phyloP scores from a whole-genome alignment of 176 grass and related monocot species.

The Carex scoparia region DNA sequence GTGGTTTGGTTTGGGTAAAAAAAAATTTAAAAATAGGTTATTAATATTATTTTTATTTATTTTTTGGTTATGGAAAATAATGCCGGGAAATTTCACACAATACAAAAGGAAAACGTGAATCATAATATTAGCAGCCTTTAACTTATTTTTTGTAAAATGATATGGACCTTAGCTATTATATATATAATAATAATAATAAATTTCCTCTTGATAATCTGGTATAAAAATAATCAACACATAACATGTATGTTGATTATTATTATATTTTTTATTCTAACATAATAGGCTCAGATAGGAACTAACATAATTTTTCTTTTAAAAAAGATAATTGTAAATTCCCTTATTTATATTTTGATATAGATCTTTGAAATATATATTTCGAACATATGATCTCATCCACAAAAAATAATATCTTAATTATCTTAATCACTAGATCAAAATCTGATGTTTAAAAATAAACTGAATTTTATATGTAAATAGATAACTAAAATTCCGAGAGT shows the following conservation, averaged over 20 bases:
- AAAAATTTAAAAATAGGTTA: too few species aligned
- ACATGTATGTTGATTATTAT: not conserved
- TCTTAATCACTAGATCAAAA: too few species aligned
- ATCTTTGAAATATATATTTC: too few species aligned
- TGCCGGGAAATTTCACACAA: not conserved
- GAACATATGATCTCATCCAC: too few species aligned
- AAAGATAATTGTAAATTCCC: too few species aligned
- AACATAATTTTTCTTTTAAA: not conserved
- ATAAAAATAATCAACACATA: slow-evolving; percentile 6
- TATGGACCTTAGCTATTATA: not conserved
- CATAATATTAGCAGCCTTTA: not conserved
- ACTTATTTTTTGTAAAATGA: not conserved
- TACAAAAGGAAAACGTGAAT: not conserved
- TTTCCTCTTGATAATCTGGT: not conserved
- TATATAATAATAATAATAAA: not conserved
- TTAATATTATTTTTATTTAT: too few species aligned
- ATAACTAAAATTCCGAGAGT: not conserved
- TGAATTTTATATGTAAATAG: too few species aligned
- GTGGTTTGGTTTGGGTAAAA: too few species aligned
- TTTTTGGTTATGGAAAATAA: too few species aligned
- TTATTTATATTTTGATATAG: too few species aligned
- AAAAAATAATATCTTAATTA: too few species aligned
- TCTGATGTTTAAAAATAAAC: too few species aligned
- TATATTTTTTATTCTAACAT: not conserved
- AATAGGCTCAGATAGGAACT: not conserved